phyloP scores from a whole-genome alignment of 192 early-diverging fungal species.

The Linnemannia schmuckeri region DNA sequence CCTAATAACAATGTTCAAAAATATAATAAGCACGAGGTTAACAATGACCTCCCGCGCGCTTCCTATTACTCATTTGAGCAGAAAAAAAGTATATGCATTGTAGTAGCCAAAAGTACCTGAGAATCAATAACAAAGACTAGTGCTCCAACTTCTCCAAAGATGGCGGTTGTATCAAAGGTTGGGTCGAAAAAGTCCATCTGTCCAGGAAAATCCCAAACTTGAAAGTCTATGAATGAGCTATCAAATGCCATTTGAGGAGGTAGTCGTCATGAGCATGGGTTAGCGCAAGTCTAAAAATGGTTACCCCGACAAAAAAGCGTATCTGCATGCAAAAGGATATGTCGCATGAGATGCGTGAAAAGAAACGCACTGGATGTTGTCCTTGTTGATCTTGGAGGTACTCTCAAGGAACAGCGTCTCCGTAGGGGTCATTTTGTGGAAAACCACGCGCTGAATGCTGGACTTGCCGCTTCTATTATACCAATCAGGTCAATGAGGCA shows the following conservation, averaged over 20 bases:
- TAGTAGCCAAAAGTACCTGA: conserved; percentile 68
- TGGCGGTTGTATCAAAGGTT: conserved; percentile 72
- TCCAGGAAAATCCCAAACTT: conserved; percentile 94
- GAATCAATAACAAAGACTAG: conserved; percentile 97
- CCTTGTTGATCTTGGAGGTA: conserved; percentile 79
- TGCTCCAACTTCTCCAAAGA: conserved; percentile 78
- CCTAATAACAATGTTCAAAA: conserved; percentile 50
- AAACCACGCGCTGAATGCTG: conserved; percentile 87
- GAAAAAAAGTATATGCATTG: not conserved
- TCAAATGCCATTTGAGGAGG: not conserved
- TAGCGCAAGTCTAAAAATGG: not conserved
- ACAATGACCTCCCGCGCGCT: not conserved
- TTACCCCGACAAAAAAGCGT: not conserved
- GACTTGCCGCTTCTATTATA: conserved; percentile 83
- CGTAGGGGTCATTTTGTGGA: conserved; percentile 89
- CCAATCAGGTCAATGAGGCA: too few relatives aligned
- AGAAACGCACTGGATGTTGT: conserved; percentile 64
- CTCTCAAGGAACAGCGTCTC: conserved; percentile 89
- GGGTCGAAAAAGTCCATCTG: conserved; percentile 86
- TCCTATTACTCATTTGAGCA: not conserved
- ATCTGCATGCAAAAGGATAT: not conserved
- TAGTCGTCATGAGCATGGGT: not conserved
- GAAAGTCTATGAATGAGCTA: conserved; percentile 86
- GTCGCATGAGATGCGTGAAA: not conserved
- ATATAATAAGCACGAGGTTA: not conserved